Evolutionary conservation across 352 stramenopile genomes (phyloP), one percentile per base, ranked within the genome.

Genomic region (Phytophthora rubi): DNA sequence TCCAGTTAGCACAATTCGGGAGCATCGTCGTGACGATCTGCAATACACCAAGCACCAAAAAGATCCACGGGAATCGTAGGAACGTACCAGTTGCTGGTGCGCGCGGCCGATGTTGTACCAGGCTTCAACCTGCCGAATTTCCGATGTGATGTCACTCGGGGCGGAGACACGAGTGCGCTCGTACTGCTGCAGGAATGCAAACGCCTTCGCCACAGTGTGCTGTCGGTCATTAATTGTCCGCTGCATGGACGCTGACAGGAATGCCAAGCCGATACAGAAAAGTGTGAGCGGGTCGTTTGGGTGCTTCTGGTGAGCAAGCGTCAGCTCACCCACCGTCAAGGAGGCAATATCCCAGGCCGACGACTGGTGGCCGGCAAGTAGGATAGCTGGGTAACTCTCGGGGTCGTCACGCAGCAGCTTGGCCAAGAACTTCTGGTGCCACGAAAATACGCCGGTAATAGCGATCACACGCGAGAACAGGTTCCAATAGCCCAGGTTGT

Each of bases 51-150:
- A 33, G 35, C 30, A 64, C 54, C 30, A 67, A 48, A n/a, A 21
- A 21, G 18, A 21, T 21, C 18, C 18, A 21, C 18, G 18, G 18
- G 18, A 21, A 21, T 21, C 18, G 18, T 21, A 47, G 48, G 7
- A 37, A 74, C 81, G 28, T 84, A 95, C 88, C 78, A 96, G 62
- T 83, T 96, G 89, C 51, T 96, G 89, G 52, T 96, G 88, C 0
- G 86, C 89, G 52, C 89, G 86, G 4, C 87, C 89, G 53, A 94
- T 93, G 68, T 96, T 96, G 70, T 96, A 96, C 89, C 86, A 95
- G 10, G 79, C 81, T 49, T 96, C 89, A 33, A 95, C 45, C 49
- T 94, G 81, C 39, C 84, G 78, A 26, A 90, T 78, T 16, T 94
- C 79, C 44, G 85, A 79, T 21, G 67, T 76, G 35, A 96, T 89